Evolutionary conservation across 2,329 filamentous ascomycete species (phyloP).

Genomic region (Metarhizium rileyi): DNA sequence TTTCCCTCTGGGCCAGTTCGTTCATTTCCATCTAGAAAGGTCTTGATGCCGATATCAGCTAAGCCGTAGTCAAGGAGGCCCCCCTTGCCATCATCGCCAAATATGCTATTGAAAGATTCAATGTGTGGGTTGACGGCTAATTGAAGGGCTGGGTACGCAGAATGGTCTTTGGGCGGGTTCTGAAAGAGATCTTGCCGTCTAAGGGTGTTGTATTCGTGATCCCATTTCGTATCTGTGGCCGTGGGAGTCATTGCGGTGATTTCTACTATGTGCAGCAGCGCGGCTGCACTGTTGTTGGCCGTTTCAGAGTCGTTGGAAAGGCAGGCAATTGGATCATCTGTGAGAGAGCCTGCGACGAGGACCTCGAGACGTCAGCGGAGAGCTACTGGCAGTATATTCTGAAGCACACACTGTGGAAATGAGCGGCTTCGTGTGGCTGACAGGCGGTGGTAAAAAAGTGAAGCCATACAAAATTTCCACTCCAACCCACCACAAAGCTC

Average conservation of each 20-base stretch:
- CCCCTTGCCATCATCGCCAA: constrained; percentile 55
- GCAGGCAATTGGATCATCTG: background rate
- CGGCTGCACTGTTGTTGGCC: background rate
- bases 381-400: background rate
- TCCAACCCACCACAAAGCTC: constrained; percentile 5
- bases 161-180: constrained; percentile 77
- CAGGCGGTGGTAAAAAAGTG: constrained; percentile 12
- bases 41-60: constrained; percentile 82
- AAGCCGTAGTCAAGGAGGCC: constrained; percentile 61
- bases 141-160: constrained; percentile 79
- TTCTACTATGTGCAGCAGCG: background rate
- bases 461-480: constrained; percentile 17
- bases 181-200: constrained; percentile 82
- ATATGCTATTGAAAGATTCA: constrained; percentile 89
- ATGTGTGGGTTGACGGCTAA: constrained; percentile 85
- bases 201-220: constrained; percentile 75
- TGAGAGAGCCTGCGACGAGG: background rate
- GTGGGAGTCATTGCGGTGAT: constrained; percentile 40
- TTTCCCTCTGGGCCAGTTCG: constrained; percentile 46
- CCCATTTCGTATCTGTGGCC: constrained; percentile 63
- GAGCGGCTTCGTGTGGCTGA: constrained; percentile 1
- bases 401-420: background rate
- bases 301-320: constrained; percentile 10
- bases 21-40: constrained; percentile 74
- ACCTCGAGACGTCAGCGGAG: background rate